Percentiles rank a stretch among this genome's conserved stretches.
phyloP scores from a whole-genome alignment of 1,139 yeast genomes.

The Citeromyces hawaiiensis region DNA sequence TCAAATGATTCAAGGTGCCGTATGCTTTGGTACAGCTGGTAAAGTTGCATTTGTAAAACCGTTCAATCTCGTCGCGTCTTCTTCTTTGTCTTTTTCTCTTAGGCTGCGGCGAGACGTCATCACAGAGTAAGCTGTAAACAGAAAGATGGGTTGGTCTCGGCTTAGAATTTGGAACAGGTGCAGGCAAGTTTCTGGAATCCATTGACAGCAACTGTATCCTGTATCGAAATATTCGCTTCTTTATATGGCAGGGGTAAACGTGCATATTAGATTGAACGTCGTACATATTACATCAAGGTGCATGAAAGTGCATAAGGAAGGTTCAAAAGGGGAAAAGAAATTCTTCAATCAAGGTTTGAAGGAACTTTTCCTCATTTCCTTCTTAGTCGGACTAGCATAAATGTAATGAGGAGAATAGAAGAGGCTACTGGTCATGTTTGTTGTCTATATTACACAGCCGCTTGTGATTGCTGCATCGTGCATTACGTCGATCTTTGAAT shows the following conservation, averaged over 20 bases:
- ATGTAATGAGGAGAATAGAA: too few relatives aligned
- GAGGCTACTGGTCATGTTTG: too few relatives aligned
- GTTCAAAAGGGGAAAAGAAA: too few relatives aligned
- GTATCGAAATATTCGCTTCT: neutral
- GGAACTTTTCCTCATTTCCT: too few relatives aligned
- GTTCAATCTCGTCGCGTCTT: constrained; percentile 54
- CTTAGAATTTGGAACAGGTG: neutral
- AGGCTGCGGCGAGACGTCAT: neutral
- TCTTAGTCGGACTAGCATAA: too few relatives aligned
- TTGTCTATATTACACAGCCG: too few relatives aligned
- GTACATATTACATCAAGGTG: too few relatives aligned
- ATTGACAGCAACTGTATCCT: neutral
- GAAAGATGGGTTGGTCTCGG: neutral
- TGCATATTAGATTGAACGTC: neutral
- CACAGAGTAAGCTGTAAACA: neutral
- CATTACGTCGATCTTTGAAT: neutral
- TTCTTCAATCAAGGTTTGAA: too few relatives aligned
- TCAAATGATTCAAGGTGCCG: constrained; percentile 66
- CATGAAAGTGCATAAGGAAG: too few relatives aligned
- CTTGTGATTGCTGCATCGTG: constrained; percentile 3
- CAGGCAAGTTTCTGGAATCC: neutral
- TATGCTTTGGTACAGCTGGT: constrained; percentile 57
- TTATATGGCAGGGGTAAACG: neutral
- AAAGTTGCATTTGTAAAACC: constrained; percentile 49
- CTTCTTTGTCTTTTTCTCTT: constrained; percentile 44